These are phyloP conservation scores for Erigeron philadelphicus DNA, from an alignment of 140 eudicot genomes.

Conservation along the genomic window DNA sequence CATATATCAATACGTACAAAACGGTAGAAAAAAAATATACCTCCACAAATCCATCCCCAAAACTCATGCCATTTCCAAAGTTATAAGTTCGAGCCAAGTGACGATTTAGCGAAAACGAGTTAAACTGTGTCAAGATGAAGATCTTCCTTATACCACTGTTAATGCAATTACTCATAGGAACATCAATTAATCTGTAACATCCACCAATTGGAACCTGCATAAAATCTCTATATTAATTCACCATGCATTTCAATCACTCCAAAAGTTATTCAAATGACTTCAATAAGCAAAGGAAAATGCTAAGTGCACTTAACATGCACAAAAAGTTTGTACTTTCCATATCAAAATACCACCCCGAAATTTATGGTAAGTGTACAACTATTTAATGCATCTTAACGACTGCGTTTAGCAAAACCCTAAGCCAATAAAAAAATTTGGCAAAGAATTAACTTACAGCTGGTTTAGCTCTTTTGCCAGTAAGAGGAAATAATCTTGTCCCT, in stretches of 20 bases:
- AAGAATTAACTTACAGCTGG: constrained; percentile 77
- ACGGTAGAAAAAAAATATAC: constrained; percentile 28
- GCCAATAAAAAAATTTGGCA: constrained; percentile 8
- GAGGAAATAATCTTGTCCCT: constrained; percentile 92
- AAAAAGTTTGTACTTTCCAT: no score
- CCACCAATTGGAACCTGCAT: constrained; percentile 97
- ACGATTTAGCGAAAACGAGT: constrained; percentile 89
- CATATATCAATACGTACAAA: not conserved
- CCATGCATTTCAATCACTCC: not conserved
- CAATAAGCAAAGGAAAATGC: no score
- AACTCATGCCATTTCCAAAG: constrained; percentile 81
- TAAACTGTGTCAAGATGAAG: constrained; percentile 80
- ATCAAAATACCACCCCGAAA: no score
- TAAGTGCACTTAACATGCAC: no score
- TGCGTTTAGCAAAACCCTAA: no score
- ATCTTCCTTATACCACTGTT: constrained; percentile 89
- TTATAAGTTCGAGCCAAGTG: constrained; percentile 80
- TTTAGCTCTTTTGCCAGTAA: constrained; percentile 89
- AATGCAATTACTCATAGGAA: constrained; percentile 97
- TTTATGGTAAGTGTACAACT: no score
- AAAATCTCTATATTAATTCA: constrained; percentile 1
- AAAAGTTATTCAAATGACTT: constrained; percentile 12
- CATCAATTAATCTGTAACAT: constrained; percentile 91
- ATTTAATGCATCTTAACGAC: no score
- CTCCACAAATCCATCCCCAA: constrained; percentile 95